A percentile compares a stretch with the other conserved stretches of the same genome.
These are phyloP conservation scores for Podila minutissima DNA, from an alignment of 192 early-diverging fungal genomes.

Conservation along the genomic window DNA sequence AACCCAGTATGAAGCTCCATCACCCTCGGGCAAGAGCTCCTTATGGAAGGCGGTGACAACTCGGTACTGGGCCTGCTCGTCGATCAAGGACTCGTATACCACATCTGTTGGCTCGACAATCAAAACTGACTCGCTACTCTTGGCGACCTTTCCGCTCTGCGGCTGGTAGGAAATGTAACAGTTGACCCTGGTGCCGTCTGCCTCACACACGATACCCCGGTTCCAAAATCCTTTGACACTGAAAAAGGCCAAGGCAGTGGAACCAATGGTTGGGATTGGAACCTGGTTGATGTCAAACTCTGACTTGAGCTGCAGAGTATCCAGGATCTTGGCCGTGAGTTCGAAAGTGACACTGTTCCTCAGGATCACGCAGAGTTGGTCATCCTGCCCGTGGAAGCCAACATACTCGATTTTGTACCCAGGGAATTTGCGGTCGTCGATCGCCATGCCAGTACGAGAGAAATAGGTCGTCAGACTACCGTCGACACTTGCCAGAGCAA, in stretches of 20 bases:
- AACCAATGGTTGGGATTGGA: constrained; percentile 35
- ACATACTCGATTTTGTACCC: constrained; percentile 44
- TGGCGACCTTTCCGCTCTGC: constrained; percentile 17
- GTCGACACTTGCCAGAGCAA: constrained; percentile 48
- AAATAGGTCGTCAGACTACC: constrained; percentile 49
- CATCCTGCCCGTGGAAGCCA: constrained; percentile 36
- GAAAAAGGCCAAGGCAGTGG: constrained; percentile 27
- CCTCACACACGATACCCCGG: constrained; percentile 32
- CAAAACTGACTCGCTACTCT: constrained; percentile 7
- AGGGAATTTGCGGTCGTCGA: constrained; percentile 44
- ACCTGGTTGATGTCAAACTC: constrained; percentile 27
- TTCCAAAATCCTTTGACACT: constrained; percentile 27
- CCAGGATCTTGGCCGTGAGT: constrained; percentile 26
- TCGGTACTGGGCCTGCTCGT: constrained; percentile 24
- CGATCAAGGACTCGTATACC: constrained; percentile 10
- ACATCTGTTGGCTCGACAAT: constrained; percentile 11
- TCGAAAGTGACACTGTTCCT: constrained; percentile 27
- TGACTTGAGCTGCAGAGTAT: constrained; percentile 41
- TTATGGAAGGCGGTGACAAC: constrained; percentile 21
- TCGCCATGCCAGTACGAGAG: constrained; percentile 49
- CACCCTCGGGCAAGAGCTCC: constrained; percentile 44
- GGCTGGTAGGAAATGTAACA: constrained; percentile 37
- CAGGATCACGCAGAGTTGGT: constrained; percentile 38
- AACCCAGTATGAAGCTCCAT: constrained; percentile 41
- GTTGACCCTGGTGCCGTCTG: constrained; percentile 31